Base-by-base conservation (phyloP, 176 grass and related monocot genomes). In the Miscanthus lutarioriparius region DNA sequence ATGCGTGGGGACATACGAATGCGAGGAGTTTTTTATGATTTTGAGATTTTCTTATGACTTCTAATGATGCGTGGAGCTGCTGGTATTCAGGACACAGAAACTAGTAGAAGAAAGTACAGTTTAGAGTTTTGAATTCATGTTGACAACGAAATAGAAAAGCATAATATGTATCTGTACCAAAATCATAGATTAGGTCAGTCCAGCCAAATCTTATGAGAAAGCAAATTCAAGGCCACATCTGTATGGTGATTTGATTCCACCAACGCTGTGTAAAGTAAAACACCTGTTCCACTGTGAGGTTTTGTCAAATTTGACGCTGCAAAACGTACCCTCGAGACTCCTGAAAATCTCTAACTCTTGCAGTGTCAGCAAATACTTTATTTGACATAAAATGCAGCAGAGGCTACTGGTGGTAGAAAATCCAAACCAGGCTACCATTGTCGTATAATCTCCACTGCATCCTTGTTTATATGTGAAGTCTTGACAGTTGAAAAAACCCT, bases 1-100 rank as follows among this genome's bases (percentile, higher is more conserved):
- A n/a, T 90, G 82, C 10, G 85, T 90, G 10, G 90, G 67, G 9
- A 4, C 9, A 67, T 67, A n/a, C 8, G 32, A 51, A 39, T 16
- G n/a, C 20, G 38, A 56, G 10, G 1, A 1, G 3, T 2, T 38
- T 51, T 75, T 54, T 0, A 37, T 53, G 9, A 54, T 2, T 37
- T 37, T 37, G 6, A 37, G 7, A 26, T 9, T 7, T 83, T 84
- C 4, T 20, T 6, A 39, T 14, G 65, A 76, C 32, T 66, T 38
- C 13, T 84, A 63, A 30, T 36, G 22, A 80, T 30, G 76, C 16
- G 1, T 48, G 41, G 25, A 65, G 45, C 8, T 70, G 33, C 8
- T 56, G 43, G 19, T 58, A 32, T 75, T 25, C 56, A 80, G 35
- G 43, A 32, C 23, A 67, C 32, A 44, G 10, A 51, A 14, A 77